phyloP scores from a whole-genome alignment of 805 yeast species.

The Tanozyma kutaoensis region DNA sequence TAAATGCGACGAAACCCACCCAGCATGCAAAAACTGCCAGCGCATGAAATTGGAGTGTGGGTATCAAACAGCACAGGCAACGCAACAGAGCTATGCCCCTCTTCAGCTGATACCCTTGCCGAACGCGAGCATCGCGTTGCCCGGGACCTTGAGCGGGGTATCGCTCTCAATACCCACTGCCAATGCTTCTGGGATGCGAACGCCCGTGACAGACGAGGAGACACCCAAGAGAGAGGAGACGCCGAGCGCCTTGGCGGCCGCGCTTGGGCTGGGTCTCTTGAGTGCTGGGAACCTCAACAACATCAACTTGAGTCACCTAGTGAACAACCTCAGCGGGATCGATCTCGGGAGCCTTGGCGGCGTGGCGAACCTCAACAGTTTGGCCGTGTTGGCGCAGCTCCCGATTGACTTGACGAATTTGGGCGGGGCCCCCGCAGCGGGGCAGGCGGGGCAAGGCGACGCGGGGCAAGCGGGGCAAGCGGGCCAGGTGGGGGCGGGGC shows the following conservation, averaged over 20 bases:
- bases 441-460: no score
- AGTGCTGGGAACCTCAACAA: constrained; percentile 26
- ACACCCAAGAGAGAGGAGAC: no score
- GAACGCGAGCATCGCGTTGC: neutral
- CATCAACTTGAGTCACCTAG: constrained; percentile 27
- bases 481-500: no score
- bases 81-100: constrained; percentile 1
- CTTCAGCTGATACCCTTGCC: neutral
- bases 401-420: constrained; percentile 25
- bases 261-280: constrained; percentile 6
- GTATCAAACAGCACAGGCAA: constrained; percentile 29
- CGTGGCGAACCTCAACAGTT: constrained; percentile 23
- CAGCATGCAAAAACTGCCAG: constrained; percentile 65
- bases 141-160: neutral
- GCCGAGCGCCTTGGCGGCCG: constrained; percentile 2
- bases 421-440: no score
- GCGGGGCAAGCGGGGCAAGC: no score
- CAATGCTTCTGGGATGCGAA: neutral
- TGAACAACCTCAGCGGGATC: constrained; percentile 11
- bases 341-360: constrained; percentile 24
- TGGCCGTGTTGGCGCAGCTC: constrained; percentile 29
- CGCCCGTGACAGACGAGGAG: neutral
- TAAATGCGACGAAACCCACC: constrained; percentile 83
- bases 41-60: constrained; percentile 72
- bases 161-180: neutral